A percentile compares a stretch with the other conserved stretches of the same genome.
Evolutionary conservation across 805 yeast genomes (phyloP).

Genomic region (Ogataea paraovalis): DNA sequence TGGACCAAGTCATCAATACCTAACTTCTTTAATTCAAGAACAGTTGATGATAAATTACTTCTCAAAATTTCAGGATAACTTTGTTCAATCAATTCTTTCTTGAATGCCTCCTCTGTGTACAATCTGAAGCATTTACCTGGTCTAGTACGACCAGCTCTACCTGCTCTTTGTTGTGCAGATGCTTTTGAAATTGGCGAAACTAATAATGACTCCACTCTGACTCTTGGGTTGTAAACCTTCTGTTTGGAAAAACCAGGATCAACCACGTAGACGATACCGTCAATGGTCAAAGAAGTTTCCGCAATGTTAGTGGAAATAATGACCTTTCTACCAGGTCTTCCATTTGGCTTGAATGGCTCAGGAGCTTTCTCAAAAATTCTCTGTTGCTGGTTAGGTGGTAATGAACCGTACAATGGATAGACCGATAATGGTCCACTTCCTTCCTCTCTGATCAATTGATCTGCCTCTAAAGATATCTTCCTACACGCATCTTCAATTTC

Average conservation of each 20-base stretch:
- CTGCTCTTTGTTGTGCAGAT: slow-evolving; percentile 97
- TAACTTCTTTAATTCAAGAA: slow-evolving; percentile 85
- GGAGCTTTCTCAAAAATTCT: slow-evolving; percentile 92
- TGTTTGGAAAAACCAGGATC: slow-evolving; percentile 98
- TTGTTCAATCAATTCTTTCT: slow-evolving; percentile 90
- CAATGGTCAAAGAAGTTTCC: slow-evolving; percentile 95
- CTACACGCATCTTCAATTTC: slow-evolving; percentile 97
- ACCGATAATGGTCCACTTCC: slow-evolving; percentile 86
- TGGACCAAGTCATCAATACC: slow-evolving; percentile 96
- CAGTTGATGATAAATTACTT: slow-evolving; percentile 87
- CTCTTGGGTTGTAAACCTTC: slow-evolving; percentile 93
- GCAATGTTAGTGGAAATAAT: slow-evolving; percentile 94
- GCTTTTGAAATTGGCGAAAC: slow-evolving; percentile 98
- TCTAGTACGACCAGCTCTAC: slow-evolving; percentile 99
- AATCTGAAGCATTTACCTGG: slow-evolving; percentile 97
- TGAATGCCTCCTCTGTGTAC: slow-evolving; percentile 95
- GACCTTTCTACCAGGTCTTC: slow-evolving; percentile 92
- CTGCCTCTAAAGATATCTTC: slow-evolving; percentile 82
- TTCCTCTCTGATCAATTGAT: slow-evolving; percentile 83
- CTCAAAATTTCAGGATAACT: slow-evolving; percentile 94
- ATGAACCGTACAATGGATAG: slow-evolving; percentile 92
- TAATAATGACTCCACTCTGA: slow-evolving; percentile 87
- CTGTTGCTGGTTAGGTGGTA: slow-evolving; percentile 95
- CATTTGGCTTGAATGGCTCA: slow-evolving; percentile 61
- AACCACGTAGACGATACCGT: slow-evolving; percentile 94